Evolutionary conservation across 1,284 basidiomycete species (phyloP).

Genomic region (Cryptococcus maquisensis): DNA sequence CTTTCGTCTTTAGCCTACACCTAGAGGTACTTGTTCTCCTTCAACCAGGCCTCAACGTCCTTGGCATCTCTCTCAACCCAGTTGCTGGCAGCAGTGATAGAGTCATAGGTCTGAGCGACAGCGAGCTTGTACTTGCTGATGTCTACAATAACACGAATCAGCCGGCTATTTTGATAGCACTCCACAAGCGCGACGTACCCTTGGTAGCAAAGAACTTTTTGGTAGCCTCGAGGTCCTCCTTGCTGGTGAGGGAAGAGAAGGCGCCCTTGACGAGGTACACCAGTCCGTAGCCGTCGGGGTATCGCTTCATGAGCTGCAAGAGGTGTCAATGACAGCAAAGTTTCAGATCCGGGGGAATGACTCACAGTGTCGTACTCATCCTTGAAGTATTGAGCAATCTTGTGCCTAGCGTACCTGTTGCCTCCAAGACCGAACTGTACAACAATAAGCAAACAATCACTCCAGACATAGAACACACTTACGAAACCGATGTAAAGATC

Average conservation of each 20-base stretch:
- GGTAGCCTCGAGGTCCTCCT: constrained; percentile 64
- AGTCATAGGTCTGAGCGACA: constrained; percentile 54
- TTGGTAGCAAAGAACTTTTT: constrained; percentile 63
- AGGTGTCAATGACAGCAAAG: background rate
- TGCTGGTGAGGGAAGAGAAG: constrained; percentile 61
- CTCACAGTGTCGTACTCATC: constrained; percentile 62
- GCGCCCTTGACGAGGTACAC: constrained; percentile 52
- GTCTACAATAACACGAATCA: constrained; percentile 22
- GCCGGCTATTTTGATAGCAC: background rate
- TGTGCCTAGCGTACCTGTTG: constrained; percentile 38
- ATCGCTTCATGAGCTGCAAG: constrained; percentile 62
- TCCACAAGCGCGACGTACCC: constrained; percentile 25
- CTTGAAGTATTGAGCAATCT: constrained; percentile 53
- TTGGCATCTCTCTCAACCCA: constrained; percentile 54
- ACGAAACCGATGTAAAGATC: constrained; percentile 57
- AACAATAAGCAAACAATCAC: constrained; percentile 32
- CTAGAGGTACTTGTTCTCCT: constrained; percentile 48
- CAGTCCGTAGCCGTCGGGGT: constrained; percentile 62
- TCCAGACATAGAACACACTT: constrained; percentile 3
- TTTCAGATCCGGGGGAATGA: constrained; percentile 8
- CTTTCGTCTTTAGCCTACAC: background rate
- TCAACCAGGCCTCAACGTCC: constrained; percentile 60
- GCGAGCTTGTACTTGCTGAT: constrained; percentile 51
- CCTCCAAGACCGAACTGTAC: constrained; percentile 45
- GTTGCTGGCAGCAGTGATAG: constrained; percentile 52